phyloP scores from a whole-genome alignment of 2,329 filamentous ascomycete genomes.

The Calonectria leucothoes region DNA sequence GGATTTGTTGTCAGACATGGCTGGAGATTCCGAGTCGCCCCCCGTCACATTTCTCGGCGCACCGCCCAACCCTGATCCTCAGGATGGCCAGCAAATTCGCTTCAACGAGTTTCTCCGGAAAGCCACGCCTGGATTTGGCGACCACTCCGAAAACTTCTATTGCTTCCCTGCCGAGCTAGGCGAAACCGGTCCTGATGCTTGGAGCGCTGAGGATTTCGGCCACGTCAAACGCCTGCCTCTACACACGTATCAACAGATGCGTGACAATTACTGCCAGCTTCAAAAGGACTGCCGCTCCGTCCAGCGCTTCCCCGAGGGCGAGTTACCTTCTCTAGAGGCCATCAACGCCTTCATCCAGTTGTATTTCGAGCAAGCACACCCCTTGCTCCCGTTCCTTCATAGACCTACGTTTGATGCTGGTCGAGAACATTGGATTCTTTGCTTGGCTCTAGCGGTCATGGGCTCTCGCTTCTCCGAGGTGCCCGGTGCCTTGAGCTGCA shows the following conservation, averaged over 20 bases:
- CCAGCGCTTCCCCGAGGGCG: not conserved
- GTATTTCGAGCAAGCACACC: not conserved
- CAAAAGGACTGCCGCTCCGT: not conserved
- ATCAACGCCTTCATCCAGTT: not conserved
- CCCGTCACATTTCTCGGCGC: not conserved
- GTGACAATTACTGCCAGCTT: not conserved
- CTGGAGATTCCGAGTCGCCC: not conserved
- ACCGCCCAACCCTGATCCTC: not conserved
- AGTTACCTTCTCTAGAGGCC: not conserved
- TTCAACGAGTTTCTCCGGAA: not conserved
- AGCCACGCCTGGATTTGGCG: not conserved
- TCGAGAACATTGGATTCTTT: not conserved
- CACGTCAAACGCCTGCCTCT: not conserved
- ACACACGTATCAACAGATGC: not conserved
- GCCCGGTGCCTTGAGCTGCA: not conserved
- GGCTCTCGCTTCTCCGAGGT: not conserved
- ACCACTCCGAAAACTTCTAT: not conserved
- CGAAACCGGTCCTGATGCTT: not conserved
- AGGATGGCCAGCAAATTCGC: not conserved
- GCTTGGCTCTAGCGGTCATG: not conserved
- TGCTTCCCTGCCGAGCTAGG: not conserved
- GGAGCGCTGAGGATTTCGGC: not conserved
- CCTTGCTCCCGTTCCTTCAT: not conserved
- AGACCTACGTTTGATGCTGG: not conserved
- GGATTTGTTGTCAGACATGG: not conserved